Evolutionary conservation across 2,329 filamentous ascomycete species (phyloP).

Genomic region (Diaporthe citrichinensis): DNA sequence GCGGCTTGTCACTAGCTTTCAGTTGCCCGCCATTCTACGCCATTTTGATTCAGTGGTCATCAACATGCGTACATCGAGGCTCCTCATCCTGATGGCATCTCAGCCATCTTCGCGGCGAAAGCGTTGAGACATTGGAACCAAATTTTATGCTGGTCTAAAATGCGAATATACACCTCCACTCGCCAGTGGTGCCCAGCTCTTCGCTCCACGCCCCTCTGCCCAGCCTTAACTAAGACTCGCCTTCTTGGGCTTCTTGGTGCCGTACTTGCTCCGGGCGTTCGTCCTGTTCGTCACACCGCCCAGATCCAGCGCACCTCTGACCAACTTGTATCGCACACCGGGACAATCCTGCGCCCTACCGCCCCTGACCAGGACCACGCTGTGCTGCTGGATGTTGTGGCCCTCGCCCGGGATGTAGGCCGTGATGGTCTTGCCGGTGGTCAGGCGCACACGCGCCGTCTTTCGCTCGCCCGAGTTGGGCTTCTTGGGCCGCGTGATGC

Average conservation of each 20-base stretch:
- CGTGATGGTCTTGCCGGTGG: slow-evolving; percentile 87
- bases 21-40: background rate
- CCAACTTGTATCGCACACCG: slow-evolving; percentile 95
- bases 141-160: slow-evolving; percentile 8
- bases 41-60: background rate
- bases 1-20: background rate
- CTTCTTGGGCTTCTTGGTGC: slow-evolving; percentile 98
- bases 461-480: slow-evolving; percentile 98
- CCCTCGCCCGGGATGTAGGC: slow-evolving; percentile 98
- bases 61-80: too few relatives aligned
- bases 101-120: background rate
- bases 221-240: slow-evolving; percentile 65
- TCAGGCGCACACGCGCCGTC: slow-evolving; percentile 91
- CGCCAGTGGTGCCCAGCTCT: background rate
- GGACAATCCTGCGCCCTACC: slow-evolving; percentile 97
- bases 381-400: slow-evolving; percentile 99
- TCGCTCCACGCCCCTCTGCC: background rate
- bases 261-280: slow-evolving; percentile 94
- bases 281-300: slow-evolving; percentile 90
- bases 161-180: background rate
- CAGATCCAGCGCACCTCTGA: slow-evolving; percentile 94
- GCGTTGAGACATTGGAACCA: too few relatives aligned
- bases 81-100: too few relatives aligned
- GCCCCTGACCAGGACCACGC: slow-evolving; percentile 94
- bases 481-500: slow-evolving; percentile 96